A percentile compares a stretch with the other conserved stretches of the same genome.
Conservation (phyloP, 129 eudicot species). For the Flaveria robusta region DNA sequence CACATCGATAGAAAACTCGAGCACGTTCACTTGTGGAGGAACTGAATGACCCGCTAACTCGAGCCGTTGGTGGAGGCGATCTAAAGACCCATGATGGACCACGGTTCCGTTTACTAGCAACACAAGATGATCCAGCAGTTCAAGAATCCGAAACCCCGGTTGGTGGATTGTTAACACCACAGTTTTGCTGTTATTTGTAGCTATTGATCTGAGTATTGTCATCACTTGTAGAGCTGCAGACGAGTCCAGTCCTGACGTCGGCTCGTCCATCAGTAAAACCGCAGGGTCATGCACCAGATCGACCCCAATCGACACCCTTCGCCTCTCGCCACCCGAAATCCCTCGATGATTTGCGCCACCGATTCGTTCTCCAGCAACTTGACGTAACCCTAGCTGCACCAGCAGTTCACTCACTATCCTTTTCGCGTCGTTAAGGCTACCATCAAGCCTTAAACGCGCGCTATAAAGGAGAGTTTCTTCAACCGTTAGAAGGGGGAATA, state of each 20-base stretch:
- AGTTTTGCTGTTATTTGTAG: slow-evolving; percentile 52
- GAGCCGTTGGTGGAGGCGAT: slow-evolving; percentile 50
- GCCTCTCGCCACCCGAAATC: slow-evolving; percentile 76
- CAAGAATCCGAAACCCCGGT: slow-evolving; percentile 75
- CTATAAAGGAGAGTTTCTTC: slow-evolving; percentile 70
- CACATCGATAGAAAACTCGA: slow-evolving; percentile 71
- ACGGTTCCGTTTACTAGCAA: slow-evolving; percentile 53
- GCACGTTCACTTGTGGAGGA: slow-evolving; percentile 65
- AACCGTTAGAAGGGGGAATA: slow-evolving; percentile 75
- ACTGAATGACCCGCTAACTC: slow-evolving; percentile 51
- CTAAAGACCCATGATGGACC: slow-evolving; percentile 57
- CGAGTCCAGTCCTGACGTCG: slow-evolving; percentile 77
- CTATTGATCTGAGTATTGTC: slow-evolving; percentile 58
- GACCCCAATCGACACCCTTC: slow-evolving; percentile 71
- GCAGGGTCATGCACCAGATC: slow-evolving; percentile 72
- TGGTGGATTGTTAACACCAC: slow-evolving; percentile 72
- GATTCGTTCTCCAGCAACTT: slow-evolving; percentile 52
- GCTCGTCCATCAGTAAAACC: slow-evolving; percentile 66
- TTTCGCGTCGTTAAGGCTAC: slow-evolving; percentile 20
- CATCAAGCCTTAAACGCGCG: slow-evolving; percentile 55
- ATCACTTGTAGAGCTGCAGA: slow-evolving; percentile 68
- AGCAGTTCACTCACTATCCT: slow-evolving; percentile 45
- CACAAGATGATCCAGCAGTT: slow-evolving; percentile 55
- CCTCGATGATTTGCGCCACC: slow-evolving; percentile 51
- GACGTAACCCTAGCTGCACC: slow-evolving; percentile 62